Evolutionary conservation across 768 basidiomycete genomes (phyloP), one percentile per base, ranked within the genome.

Genomic region (Dentipellis fragilis): DNA sequence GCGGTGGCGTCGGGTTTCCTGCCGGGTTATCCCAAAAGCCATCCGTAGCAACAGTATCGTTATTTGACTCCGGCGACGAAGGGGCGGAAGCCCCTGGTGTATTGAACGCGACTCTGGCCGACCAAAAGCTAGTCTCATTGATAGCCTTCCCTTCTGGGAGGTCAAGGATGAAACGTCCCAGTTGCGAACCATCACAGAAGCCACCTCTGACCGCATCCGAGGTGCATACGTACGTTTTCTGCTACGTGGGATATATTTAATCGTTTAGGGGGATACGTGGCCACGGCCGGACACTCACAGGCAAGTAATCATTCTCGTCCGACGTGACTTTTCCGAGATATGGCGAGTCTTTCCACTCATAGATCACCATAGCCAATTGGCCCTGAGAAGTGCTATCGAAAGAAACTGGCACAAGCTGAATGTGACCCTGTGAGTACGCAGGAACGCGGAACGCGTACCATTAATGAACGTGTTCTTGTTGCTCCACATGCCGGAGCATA

Each of bases 191-290:
- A 16, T 73, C 71, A 63, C 96, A 99, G 51, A 87, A 79, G 1
- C 87, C 85, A 1, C 78, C 76, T 12, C 77, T 73, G 40, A 93
- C 77, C 19, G 90, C 87, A 56, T 77, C 83, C 1, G 89, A 80
- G 2, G 95, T 98, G 71, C 96, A 99, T 29, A 99, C 80, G 63
- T 92, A 99, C 21, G 88, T 89, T 73, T 87, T 91, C 93, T 97
- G 81, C 72, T 77, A 62, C 63, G 66, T 56, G 37, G 19, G 21
- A 37, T 19, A 46, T 61, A 57, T 66, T 61, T 57, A 57, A 35
- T 59, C 46, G 38, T n/a, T 19, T 55, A 55, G 39, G 46, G 49
- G 59, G 23, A 50, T 29, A 39, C 21, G 42, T 11, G 4, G n/a
- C 19, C 29, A 10, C 38, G 45, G 39, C 35, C 22, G 58, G n/a